Evolutionary conservation across 1,284 basidiomycete species (phyloP), one percentile per base, ranked within the genome.

Genomic region (Fomes fomentarius): DNA sequence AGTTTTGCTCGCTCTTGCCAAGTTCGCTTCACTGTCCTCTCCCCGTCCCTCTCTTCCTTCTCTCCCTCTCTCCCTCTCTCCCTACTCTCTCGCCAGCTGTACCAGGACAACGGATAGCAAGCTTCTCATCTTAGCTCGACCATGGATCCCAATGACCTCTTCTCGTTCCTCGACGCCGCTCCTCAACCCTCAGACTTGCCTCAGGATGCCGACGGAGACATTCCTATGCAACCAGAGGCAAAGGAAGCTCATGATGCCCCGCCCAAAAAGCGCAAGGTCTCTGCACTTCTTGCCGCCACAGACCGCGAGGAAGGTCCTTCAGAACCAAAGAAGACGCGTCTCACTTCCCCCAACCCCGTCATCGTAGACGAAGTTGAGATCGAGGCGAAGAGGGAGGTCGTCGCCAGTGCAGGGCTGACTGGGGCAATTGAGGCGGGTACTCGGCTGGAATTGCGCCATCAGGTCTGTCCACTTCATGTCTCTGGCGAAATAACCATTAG

Each of bases 341-440:
- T 82, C 7, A 76, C 77, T 0, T 82, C 84, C 0, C 82, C 84
- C 4, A 77, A 79, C 47, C 89, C 93, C 1, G 77, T 93, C 0
- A 85, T 94, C 22, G 81, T 94, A 15, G 94, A 96, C 73, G 93
- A 95, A 62, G 93, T 94, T 67, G 91, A 94, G 71, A 90, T 87
- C 1, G 89, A 94, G 66, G 93, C 92, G 1, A 93, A 92, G 69
- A 83, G 93, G 54, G 93, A 96, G 69, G 84, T 96, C 52, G 90
- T 87, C 22, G 91, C 89, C 2, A 91, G 87, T 62, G 91, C 90
- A 57, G 93, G 93, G 2, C 73, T 95, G 56, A 89, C 85, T 6
- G 90, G 87, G 10, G 75, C 77, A 15, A 80, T 83, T 0, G 87
- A 89, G 61, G 79, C 81, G 35, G 85, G 83, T 28, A 83, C 87